Evolutionary conservation across 176 grass and related monocot genomes (phyloP).

Genomic region (Thinopyrum elongatum): DNA sequence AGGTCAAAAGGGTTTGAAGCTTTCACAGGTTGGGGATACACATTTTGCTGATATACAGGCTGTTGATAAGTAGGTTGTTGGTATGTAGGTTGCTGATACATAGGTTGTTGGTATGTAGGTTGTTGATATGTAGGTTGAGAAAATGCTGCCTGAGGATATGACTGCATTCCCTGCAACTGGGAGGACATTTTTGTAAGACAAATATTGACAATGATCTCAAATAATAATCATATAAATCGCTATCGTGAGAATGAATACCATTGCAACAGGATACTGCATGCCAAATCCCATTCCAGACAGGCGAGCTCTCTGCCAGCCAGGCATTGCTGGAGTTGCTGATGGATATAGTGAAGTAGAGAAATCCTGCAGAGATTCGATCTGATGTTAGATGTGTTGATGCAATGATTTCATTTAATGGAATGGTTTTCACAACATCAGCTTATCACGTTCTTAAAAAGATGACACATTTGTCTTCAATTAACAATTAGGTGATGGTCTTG

Average conservation of each 20-base stretch:
- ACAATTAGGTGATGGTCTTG: neutral
- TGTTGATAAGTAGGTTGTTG: conserved; percentile 49
- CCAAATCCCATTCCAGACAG: conserved; percentile 77
- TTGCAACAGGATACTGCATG: conserved; percentile 74
- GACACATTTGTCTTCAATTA: neutral
- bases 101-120: conserved; percentile 36
- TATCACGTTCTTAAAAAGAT: neutral
- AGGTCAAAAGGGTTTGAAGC: conserved; percentile 93
- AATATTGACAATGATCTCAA: conserved; percentile 1
- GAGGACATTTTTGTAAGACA: conserved; percentile 22
- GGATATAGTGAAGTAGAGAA: conserved; percentile 85
- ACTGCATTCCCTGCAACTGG: conserved; percentile 71
- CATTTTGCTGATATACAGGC: conserved; percentile 36
- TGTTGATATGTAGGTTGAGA: conserved; percentile 44
- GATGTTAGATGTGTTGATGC: conserved; percentile 21
- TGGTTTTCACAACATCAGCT: neutral
- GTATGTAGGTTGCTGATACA: conserved; percentile 32
- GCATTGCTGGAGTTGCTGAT: conserved; percentile 52
- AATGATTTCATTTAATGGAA: conserved; percentile 12
- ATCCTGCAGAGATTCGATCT: conserved; percentile 50
- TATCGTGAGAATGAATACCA: conserved; percentile 52
- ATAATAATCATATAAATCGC: neutral
- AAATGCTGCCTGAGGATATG: conserved; percentile 49
- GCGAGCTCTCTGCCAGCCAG: conserved; percentile 64
- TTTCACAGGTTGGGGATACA: conserved; percentile 51